phyloP scores from a whole-genome alignment of 2,329 filamentous ascomycete genomes.

The Fusarium sp. region DNA sequence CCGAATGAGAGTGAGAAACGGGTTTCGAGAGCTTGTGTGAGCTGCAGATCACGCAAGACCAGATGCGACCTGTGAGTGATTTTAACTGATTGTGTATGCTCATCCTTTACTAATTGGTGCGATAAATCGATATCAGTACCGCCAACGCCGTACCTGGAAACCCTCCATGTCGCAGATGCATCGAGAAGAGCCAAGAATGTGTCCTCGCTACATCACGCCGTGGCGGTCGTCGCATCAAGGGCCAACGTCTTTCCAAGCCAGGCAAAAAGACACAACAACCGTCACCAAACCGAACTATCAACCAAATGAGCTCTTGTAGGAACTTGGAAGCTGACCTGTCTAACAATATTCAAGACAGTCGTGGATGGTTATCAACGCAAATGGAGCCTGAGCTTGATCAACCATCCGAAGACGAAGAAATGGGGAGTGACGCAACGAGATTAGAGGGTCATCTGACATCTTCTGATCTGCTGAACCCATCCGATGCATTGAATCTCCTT shows the following conservation, averaged over 20 bases:
- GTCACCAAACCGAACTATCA: neutral
- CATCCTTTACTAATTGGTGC: neutral
- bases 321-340: constrained; percentile 2
- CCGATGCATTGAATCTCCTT: constrained; percentile 55
- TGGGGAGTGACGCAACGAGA: constrained; percentile 1
- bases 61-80: constrained; percentile 34
- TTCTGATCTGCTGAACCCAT: constrained; percentile 55
- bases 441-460: constrained; percentile 56
- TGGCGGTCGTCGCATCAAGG: constrained; percentile 52
- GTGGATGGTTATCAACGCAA: constrained; percentile 31
- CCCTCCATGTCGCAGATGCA: constrained; percentile 54
- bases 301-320: constrained; percentile 2
- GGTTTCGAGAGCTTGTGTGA: constrained; percentile 34
- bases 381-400: constrained; percentile 31
- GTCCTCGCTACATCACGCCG: constrained; percentile 55
- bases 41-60: constrained; percentile 36
- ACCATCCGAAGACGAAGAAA: constrained; percentile 16
- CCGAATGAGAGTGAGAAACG: constrained; percentile 30
- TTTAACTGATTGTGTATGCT: neutral
- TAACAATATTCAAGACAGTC: constrained; percentile 4
- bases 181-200: constrained; percentile 53
- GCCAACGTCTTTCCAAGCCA: constrained; percentile 17
- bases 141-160: constrained; percentile 50
- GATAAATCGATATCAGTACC: constrained; percentile 38
- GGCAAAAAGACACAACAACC: neutral